Evolutionary conservation across 2,329 filamentous ascomycete genomes (phyloP).

Genomic region (Fusarium torulosum): DNA sequence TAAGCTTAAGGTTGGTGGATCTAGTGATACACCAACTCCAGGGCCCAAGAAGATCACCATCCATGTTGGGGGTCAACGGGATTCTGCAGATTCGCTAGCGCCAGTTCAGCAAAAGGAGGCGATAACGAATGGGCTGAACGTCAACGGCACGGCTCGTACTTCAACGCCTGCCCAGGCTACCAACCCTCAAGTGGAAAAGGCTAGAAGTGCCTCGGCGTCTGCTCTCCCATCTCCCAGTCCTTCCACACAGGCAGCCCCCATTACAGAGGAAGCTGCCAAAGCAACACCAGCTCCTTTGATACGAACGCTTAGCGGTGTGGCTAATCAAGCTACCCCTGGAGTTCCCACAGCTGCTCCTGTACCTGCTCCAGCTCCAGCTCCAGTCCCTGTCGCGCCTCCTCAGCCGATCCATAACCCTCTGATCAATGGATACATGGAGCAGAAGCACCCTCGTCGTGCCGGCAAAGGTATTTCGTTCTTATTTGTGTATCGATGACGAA

Average conservation of each 20-base stretch:
- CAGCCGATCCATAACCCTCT: conserved; percentile 49
- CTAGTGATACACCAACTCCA: conserved; percentile 57
- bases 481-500: too few species aligned
- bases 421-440: conserved; percentile 53
- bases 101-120: conserved; percentile 47
- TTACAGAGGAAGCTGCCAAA: conserved; percentile 53
- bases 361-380: conserved; percentile 19
- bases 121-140: conserved; percentile 36
- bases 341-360: not conserved
- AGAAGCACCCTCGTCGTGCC: conserved; percentile 54
- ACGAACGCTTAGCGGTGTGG: conserved; percentile 31
- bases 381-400: conserved; percentile 38
- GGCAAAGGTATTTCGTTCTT: conserved; percentile 57
- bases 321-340: conserved; percentile 33
- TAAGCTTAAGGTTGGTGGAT: conserved; percentile 77
- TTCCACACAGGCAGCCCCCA: conserved; percentile 52
- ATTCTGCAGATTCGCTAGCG: conserved; percentile 64
- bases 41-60: conserved; percentile 76
- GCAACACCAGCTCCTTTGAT: conserved; percentile 46
- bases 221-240: conserved; percentile 60
- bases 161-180: conserved; percentile 39
- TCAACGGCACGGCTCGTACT: conserved; percentile 41
- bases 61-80: conserved; percentile 72
- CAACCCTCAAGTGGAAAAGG: conserved; percentile 52
- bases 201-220: conserved; percentile 57